Conservation (phyloP, 2,329 filamentous ascomycete genomes). For the Fusarium miscanthi region DNA sequence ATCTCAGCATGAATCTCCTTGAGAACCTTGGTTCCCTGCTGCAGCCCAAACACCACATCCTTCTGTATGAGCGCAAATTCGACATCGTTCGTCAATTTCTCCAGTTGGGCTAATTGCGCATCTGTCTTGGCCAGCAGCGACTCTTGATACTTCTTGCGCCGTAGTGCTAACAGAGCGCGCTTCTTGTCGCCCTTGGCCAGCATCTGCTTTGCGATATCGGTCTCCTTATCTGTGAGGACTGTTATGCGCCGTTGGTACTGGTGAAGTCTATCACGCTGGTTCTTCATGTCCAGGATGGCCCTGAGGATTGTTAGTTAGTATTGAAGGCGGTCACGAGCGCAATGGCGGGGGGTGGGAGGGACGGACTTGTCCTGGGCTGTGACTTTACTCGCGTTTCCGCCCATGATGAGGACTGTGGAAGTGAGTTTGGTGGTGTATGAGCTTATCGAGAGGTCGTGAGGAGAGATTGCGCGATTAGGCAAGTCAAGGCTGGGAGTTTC, state of each 20-base stretch:
- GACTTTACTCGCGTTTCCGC: slow-evolving; percentile 66
- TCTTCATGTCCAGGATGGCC: slow-evolving; percentile 97
- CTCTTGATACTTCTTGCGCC: slow-evolving; percentile 97
- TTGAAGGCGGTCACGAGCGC: slow-evolving; percentile 29
- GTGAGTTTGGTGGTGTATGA: slow-evolving; percentile 4
- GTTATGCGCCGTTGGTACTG: slow-evolving; percentile 94
- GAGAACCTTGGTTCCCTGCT: slow-evolving; percentile 90
- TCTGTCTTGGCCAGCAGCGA: slow-evolving; percentile 89
- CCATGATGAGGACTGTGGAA: slow-evolving; percentile 55
- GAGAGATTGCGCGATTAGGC: slow-evolving; percentile 1
- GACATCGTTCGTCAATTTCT: slow-evolving; percentile 87
- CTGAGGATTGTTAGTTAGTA: slow-evolving; percentile 58
- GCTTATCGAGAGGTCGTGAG: neutral
- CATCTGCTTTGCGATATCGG: slow-evolving; percentile 84
- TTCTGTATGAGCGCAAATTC: slow-evolving; percentile 98
- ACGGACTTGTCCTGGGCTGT: slow-evolving; percentile 85
- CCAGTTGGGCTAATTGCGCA: slow-evolving; percentile 90
- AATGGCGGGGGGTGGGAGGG: slow-evolving; percentile 17
- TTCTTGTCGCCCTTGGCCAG: slow-evolving; percentile 82
- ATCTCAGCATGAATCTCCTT: slow-evolving; percentile 95
- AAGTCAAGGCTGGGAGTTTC: neutral
- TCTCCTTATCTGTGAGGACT: slow-evolving; percentile 87
- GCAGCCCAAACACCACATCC: slow-evolving; percentile 90
- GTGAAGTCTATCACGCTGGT: slow-evolving; percentile 95
- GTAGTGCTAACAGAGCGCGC: slow-evolving; percentile 85